Evolutionary conservation across 2,329 filamentous ascomycete species (phyloP), one percentile per base, ranked within the genome.

Genomic region (Aureobasidium sp.): DNA sequence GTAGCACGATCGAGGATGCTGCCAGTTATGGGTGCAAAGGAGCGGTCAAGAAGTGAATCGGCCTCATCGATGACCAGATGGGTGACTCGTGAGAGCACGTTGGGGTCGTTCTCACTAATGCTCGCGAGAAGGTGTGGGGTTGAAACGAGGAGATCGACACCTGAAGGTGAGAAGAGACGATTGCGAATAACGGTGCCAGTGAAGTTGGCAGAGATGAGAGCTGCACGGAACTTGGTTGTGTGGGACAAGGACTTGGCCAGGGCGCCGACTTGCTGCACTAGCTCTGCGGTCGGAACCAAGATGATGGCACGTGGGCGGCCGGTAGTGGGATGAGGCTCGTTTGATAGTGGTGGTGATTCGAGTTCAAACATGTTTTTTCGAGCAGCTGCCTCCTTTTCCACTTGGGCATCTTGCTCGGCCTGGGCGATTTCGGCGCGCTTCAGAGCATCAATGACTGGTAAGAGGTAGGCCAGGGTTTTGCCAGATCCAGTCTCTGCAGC

Each of bases 401-500:
- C 65, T 33, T 64, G 50, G 9, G 61, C 62, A 42, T 68, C 61
- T 67, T 86, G 83, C 19, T 82, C 81, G 35, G 79, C 78, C 42
- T 69, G 62, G 6, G 68, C 75, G 2, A 82, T 79, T 61, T 84
- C 80, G 17, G 85, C 85, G 37, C 84, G 78, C 76, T 99, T 99
- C 68, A 99, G 75, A 9, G 90, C 89, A 74, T 99, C 86, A 58
- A 99, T 80, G 17, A 87, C 82, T 0, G 94, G 95, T 5, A 97
- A 76, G 5, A 97, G 78, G 71, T 99, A 99, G 9, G 94, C 91
- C 64, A 99, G 79, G 0, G 94, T 99, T 79, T 99, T 99, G 64
- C 94, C 94, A 0, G 94, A 97, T 14, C 94, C 94, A 0, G 94
- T 99, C 78, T 99, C 94, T 12, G 94, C 94, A 4, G 94, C 94